phyloP scores from a whole-genome alignment of 2,329 filamentous ascomycete species.

The Fusarium nematophilum region DNA sequence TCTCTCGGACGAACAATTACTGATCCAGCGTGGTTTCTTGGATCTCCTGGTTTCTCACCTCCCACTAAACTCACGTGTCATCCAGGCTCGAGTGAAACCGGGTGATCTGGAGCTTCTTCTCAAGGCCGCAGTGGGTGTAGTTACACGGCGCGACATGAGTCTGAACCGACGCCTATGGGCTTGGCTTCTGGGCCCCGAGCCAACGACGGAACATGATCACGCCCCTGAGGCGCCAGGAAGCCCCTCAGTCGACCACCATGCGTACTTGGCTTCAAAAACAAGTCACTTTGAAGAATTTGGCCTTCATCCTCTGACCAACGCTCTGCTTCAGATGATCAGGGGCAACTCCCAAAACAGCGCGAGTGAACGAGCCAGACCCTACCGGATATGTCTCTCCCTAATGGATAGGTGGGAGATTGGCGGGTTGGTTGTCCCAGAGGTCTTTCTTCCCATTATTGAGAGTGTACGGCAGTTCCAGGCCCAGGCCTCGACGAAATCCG shows the following conservation, averaged over 20 bases:
- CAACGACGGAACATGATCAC: conserved; percentile 61
- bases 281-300: conserved; percentile 88
- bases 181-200: conserved; percentile 90
- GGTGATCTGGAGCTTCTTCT: conserved; percentile 86
- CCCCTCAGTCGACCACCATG: conserved; percentile 56
- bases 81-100: conserved; percentile 78
- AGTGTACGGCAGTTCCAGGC: conserved; percentile 82
- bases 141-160: conserved; percentile 94
- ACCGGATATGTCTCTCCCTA: conserved; percentile 90
- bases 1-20: conserved; percentile 84
- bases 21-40: conserved; percentile 94
- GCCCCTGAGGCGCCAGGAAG: conserved; percentile 58
- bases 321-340: conserved; percentile 81
- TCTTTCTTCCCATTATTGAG: conserved; percentile 87
- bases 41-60: conserved; percentile 92
- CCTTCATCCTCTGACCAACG: conserved; percentile 76
- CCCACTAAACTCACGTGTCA: conserved; percentile 82
- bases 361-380: conserved; percentile 81
- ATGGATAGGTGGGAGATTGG: conserved; percentile 99
- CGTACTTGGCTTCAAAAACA: conserved; percentile 68
- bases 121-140: conserved; percentile 85
- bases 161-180: conserved; percentile 94
- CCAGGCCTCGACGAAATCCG: conserved; percentile 70
- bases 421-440: conserved; percentile 84
- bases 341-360: conserved; percentile 43